Evolutionary conservation across 805 yeast genomes (phyloP), one percentile per base, ranked within the genome.

Genomic region (Metschnikowia chrysomelidarum): DNA sequence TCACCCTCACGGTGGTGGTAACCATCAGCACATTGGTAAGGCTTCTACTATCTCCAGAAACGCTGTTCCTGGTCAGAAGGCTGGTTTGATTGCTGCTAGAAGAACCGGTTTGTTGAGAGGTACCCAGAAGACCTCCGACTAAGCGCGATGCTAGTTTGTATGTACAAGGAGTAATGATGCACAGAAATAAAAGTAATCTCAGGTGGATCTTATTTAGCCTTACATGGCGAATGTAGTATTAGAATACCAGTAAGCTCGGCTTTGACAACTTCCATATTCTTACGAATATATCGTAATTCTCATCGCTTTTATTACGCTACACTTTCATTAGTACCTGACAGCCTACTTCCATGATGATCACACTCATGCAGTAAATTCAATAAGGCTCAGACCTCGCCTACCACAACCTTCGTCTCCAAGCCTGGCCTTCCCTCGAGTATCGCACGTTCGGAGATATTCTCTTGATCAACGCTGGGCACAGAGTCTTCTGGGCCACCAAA

Each of bases 1-100:
- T 73, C 98, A 91, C 81, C 98, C 98, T 73, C 98, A 91, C 75
- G 98, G 98, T 87, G 98, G 98, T 91, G 98, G 98, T 91, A 89
- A 89, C 96, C 98, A 91, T 77, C 98, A 91, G 81, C 98, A 91
- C 75, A 91, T 89, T 78, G 98, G 98, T 88, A 91, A 91, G 82
- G 97, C 98, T 66, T 91, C 98, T 62, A 91, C 98, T 66, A 91
- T 91, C 64, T 83, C 95, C 60, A 87, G 98, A 85, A 95, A 95
- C 75, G 97, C 98, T 57, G 98, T 91, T 71, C 78, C 98, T 65
- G 98, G 98, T 87, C 98, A 91, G 81, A 91, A 91, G 94, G 95
- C 94, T 71, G 98, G 98, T 91, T 87, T 91, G 71, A 93, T 91
- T 73, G 98, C 98, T 65, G 98, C 98, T 73, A 88, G 98, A 87